Evolutionary conservation across 345 rosid genomes (phyloP).

Genomic region (Eucalyptus dawsonii): DNA sequence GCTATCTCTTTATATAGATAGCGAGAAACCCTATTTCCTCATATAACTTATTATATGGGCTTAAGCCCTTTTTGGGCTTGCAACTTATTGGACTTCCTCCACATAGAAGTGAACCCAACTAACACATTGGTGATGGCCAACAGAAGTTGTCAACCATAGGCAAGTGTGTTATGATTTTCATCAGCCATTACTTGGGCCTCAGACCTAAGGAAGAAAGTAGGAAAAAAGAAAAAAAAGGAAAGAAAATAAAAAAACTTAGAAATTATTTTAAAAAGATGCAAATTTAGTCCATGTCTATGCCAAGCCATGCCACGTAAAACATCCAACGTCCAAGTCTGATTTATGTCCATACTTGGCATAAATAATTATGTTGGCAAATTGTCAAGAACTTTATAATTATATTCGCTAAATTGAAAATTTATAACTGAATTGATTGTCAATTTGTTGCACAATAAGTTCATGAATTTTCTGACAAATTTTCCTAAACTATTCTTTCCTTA

Average conservation of each 20-base stretch:
- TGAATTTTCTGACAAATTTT: background rate
- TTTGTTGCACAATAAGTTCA: background rate
- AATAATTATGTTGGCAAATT: background rate
- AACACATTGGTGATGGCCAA: background rate
- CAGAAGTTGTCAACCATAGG: rapidly evolving
- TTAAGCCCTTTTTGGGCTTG: too few species aligned
- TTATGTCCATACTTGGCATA: background rate
- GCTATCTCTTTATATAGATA: too few species aligned
- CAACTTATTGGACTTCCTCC: too few species aligned
- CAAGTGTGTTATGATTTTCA: background rate
- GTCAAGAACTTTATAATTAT: background rate
- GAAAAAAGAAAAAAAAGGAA: background rate
- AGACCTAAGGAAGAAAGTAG: background rate
- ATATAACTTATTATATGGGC: too few species aligned
- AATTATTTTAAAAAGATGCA: background rate
- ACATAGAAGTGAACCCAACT: too few species aligned
- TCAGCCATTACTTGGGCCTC: rapidly evolving
- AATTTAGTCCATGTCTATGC: background rate
- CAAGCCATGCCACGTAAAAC: rapidly evolving
- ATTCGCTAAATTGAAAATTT: background rate
- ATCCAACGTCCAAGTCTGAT: rapidly evolving
- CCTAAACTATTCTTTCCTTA: background rate
- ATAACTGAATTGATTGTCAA: too few species aligned
- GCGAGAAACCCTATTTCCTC: too few species aligned
- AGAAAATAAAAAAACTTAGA: background rate